phyloP scores from a whole-genome alignment of 345 rosid species.

The Ricinus communis region DNA sequence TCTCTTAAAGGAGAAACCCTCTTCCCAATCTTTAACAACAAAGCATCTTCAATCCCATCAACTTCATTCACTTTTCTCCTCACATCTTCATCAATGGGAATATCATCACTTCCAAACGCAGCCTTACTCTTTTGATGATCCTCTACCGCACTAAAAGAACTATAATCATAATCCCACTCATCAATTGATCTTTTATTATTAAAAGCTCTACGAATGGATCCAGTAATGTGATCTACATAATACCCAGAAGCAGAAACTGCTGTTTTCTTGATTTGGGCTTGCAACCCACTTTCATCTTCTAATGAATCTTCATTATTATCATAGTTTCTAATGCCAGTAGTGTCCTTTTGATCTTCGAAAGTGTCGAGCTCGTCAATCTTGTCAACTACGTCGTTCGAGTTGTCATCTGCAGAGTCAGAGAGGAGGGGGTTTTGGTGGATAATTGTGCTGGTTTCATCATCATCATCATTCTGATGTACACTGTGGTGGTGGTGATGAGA shows the following conservation, averaged over 20 bases:
- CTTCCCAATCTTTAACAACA: slow-evolving; percentile 60
- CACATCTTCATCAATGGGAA: slow-evolving; percentile 69
- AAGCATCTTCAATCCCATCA: slow-evolving; percentile 63
- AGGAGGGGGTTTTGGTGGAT: slow-evolving; percentile 41
- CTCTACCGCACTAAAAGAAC: slow-evolving; percentile 35
- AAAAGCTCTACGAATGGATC: slow-evolving; percentile 57
- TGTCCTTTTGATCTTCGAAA: slow-evolving; percentile 44
- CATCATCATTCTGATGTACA: slow-evolving; percentile 22
- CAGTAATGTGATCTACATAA: slow-evolving; percentile 69
- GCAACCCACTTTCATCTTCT: slow-evolving; percentile 36
- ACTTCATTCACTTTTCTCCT: slow-evolving; percentile 70
- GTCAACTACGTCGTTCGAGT: slow-evolving; percentile 29
- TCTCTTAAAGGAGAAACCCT: slow-evolving; percentile 65
- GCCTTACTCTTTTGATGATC: slow-evolving; percentile 34
- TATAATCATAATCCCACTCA: slow-evolving; percentile 82
- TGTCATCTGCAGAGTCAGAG: slow-evolving; percentile 58
- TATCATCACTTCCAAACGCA: slow-evolving; percentile 77
- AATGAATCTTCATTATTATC: slow-evolving; percentile 39
- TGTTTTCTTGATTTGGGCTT: slow-evolving; percentile 14
- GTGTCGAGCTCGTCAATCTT: slow-evolving; percentile 82
- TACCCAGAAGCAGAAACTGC: slow-evolving; percentile 45
- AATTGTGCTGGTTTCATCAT: slow-evolving; percentile 1
- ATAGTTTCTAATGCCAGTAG: slow-evolving; percentile 24
- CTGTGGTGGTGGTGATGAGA: slow-evolving; percentile 21
- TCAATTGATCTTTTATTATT: slow-evolving; percentile 69